A percentile compares a stretch with the other conserved stretches of the same genome.
These are phyloP conservation scores for Ulota crispa DNA, from an alignment of 225 moss, liverwort and hornwort species.

Conservation along the genomic window DNA sequence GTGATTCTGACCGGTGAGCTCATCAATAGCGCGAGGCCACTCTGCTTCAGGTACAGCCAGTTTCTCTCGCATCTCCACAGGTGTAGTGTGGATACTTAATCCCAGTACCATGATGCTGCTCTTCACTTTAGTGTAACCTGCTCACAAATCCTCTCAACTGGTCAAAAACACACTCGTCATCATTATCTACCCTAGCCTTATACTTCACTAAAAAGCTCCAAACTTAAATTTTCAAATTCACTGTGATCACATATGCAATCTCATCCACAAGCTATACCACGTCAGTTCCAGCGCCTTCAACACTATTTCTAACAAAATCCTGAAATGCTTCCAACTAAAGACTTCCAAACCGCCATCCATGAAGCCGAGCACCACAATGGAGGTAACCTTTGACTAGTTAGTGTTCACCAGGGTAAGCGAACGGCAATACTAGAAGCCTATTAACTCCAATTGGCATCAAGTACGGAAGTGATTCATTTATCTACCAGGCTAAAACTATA, in stretches of 20 bases:
- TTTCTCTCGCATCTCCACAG: slow-evolving; percentile 77
- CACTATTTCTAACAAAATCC: neutral
- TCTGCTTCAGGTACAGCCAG: slow-evolving; percentile 65
- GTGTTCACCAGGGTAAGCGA: neutral
- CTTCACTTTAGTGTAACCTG: slow-evolving; percentile 86
- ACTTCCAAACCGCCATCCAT: neutral
- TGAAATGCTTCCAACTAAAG: neutral
- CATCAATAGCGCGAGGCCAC: slow-evolving; percentile 73
- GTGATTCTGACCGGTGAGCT: slow-evolving; percentile 53
- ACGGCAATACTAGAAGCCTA: neutral
- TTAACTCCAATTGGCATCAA: neutral
- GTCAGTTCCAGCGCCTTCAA: neutral
- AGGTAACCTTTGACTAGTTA: neutral
- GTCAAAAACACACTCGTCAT: neutral
- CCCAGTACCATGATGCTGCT: slow-evolving; percentile 93
- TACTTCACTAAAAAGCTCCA: neutral
- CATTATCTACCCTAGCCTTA: neutral
- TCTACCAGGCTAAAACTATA: neutral
- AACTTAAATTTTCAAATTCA: neutral
- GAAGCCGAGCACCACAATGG: neutral
- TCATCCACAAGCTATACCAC: neutral
- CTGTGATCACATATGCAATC: neutral
- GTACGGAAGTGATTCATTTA: neutral
- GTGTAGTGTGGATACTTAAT: slow-evolving; percentile 80
- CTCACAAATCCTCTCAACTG: neutral